Base-by-base conservation (phyloP, 805 yeast species). In the Lipomyces orientalis region DNA sequence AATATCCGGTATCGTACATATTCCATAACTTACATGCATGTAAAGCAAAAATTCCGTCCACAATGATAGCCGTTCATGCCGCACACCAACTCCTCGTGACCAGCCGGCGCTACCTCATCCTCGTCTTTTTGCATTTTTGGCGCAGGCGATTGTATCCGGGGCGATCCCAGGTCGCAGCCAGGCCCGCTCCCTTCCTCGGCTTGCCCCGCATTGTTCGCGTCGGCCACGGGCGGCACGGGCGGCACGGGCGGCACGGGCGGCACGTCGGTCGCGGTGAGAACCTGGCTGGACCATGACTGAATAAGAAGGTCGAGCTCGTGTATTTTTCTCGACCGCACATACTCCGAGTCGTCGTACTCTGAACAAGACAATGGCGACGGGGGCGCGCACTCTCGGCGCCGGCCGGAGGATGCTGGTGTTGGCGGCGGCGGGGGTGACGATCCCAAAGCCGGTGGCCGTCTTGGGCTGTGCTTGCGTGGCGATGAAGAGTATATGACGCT, bases 1-100 rank as follows among this genome's bases (percentile, higher is more conserved):
- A 43, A 43, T n/a, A 4, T 43, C 22, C 5, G 4, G 1, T 43
- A 43, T 43, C 49, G 49, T 43, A 43, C 49, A 34, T 55, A 39
- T 29, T 39, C 54, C 22, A 49, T 52, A 25, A 29, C 10, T 59
- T 61, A 66, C 6, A 62, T 55, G 54, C 73, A 70, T 16, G 57
- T 60, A 35, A 70, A 70, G 43, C 73, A 70, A 51, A 70, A 70
- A 14, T 57, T 54, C 4, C 66, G 60, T 2, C 69, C 71, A 56
- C 73, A 70, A 39, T 34, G 52, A 51, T 62, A 69, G 33, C 71
- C 73, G 12, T n/a, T 31, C 10, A 33, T 34, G 4, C 73, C 72
- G 61, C 72, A 69, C 34, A 10, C 46, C 14, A 43, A 43, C 9
- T 16, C 49, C 7, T 16, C 49, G 1, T 5, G 49, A n/a, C 49